Evolutionary conservation across 176 grass and related monocot genomes (phyloP), one percentile per base, ranked within the genome.

Genomic region (Ensete ventricosum): DNA sequence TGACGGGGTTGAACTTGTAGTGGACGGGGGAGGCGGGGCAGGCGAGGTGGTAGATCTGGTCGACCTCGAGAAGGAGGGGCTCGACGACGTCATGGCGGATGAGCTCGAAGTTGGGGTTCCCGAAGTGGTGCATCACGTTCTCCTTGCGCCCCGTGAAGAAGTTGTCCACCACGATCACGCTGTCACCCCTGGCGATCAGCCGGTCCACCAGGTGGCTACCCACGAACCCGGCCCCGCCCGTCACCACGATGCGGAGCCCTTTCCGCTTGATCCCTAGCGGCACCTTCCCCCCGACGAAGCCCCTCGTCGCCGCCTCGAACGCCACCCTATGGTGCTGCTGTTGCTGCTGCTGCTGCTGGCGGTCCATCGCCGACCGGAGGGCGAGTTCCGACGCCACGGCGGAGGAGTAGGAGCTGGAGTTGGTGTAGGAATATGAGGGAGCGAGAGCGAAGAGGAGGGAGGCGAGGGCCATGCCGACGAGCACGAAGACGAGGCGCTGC

Each of bases 81-180:
- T 96, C 92, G 69, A 96, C 92, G 78, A 96, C 92, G 52, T 96
- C 92, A 67, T 96, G 92, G n/a, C 92, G 89, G 84, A 96, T 96
- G 86, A 96, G 80, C 89, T 96, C 92, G 73, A 96, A 96, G 78
- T 88, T 92, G 0, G 89, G 89, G 81, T 96, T 89, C 55, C 81
- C 79, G 67, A 96, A 86, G 71, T 96, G 92, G 80, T 92, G 92
- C 80, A 92, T 69, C 63, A 92, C 52, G 83, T 96, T 96, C 78
- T 96, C 92, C 89, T 96, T 96, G 69, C 87, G 74, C 2, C 92
- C 92, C 3, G 92, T 96, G 85, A 96, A 96, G 81, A 96, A 88
- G 85, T 96, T 96, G 78, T 96, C 92, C 16, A 96, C 92, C 19
- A 96, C 92, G 85, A 96, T 96, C 53, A 96, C 92, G 76, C 75